Evolutionary conservation across 495 filamentous ascomycete genomes (phyloP).

Genomic region (Penicillium paxilli): DNA sequence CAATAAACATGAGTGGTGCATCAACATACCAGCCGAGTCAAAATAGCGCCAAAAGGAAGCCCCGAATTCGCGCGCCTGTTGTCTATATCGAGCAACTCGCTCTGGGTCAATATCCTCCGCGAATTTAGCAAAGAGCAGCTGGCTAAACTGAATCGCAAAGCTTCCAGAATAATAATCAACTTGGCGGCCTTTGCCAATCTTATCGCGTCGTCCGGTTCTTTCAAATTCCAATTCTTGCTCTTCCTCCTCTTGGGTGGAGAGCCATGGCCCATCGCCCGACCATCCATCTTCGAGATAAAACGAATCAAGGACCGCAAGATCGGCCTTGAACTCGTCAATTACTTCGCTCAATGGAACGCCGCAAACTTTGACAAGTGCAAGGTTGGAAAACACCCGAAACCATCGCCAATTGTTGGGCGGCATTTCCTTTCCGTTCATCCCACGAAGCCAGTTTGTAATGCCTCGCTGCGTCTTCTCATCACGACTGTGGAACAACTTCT

Average conservation of each 20-base stretch:
- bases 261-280: conserved; percentile 72
- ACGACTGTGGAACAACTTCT: conserved; percentile 3
- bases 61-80: conserved; percentile 60
- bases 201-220: conserved; percentile 1
- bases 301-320: conserved; percentile 15
- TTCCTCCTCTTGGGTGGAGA: conserved; percentile 18
- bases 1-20: background rate
- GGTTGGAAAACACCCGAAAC: conserved; percentile 24
- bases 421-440: conserved; percentile 19
- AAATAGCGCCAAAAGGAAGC: conserved; percentile 69
- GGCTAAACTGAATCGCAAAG: conserved; percentile 27
- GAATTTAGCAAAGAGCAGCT: conserved; percentile 17
- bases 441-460: conserved; percentile 21
- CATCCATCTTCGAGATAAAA: conserved; percentile 62
- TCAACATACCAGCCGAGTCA: conserved; percentile 13
- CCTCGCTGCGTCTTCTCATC: conserved; percentile 4
- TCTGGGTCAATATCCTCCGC: conserved; percentile 12
- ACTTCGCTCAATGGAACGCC: conserved; percentile 11
- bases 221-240: conserved; percentile 17
- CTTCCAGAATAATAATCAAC: conserved; percentile 28
- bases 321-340: conserved; percentile 7
- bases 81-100: conserved; percentile 61
- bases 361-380: conserved; percentile 15
- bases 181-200: conserved; percentile 14
- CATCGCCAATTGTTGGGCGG: conserved; percentile 27